A percentile compares a stretch with the other conserved stretches of the same genome.
Evolutionary conservation across 768 basidiomycete species (phyloP).

Genomic region (Infundibulicybe gibba): DNA sequence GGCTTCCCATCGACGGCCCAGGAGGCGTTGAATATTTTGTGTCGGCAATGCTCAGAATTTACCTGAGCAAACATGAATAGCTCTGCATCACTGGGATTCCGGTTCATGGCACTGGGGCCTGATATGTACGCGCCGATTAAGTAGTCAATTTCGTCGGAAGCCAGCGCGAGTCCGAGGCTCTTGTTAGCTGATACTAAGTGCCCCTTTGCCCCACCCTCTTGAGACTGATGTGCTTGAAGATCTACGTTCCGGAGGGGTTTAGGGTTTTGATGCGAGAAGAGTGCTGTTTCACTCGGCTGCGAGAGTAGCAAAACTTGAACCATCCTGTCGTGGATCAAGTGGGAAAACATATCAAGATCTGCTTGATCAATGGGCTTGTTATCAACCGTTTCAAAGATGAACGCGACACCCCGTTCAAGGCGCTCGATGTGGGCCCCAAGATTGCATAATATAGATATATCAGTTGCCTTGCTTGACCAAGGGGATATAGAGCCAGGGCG

Average conservation of each 20-base stretch:
- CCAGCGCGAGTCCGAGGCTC: constrained; percentile 86
- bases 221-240: constrained; percentile 31
- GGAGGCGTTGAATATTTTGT: constrained; percentile 98
- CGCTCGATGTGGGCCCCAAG: constrained; percentile 70
- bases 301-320: constrained; percentile 72
- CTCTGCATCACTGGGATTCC: constrained; percentile 95
- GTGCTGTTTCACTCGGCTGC: constrained; percentile 49
- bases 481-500: constrained; percentile 92
- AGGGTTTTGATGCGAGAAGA: constrained; percentile 63
- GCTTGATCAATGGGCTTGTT: constrained; percentile 35
- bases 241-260: constrained; percentile 71
- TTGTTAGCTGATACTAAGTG: constrained; percentile 77
- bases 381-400: constrained; percentile 51
- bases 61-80: constrained; percentile 99
- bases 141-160: constrained; percentile 87
- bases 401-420: constrained; percentile 81
- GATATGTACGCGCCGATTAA: constrained; percentile 84
- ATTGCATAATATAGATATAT: constrained; percentile 87
- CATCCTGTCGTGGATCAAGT: constrained; percentile 93
- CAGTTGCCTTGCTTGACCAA: constrained; percentile 99
- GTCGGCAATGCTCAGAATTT: constrained; percentile 99
- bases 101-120: constrained; percentile 59
- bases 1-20: constrained; percentile 83
- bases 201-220: constrained; percentile 44
- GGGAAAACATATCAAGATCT: constrained; percentile 52